A percentile compares a stretch with the other conserved stretches of the same genome.
Evolutionary conservation across 2,329 filamentous ascomycete species (phyloP).

Genomic region (Sclerotinia glacialis): DNA sequence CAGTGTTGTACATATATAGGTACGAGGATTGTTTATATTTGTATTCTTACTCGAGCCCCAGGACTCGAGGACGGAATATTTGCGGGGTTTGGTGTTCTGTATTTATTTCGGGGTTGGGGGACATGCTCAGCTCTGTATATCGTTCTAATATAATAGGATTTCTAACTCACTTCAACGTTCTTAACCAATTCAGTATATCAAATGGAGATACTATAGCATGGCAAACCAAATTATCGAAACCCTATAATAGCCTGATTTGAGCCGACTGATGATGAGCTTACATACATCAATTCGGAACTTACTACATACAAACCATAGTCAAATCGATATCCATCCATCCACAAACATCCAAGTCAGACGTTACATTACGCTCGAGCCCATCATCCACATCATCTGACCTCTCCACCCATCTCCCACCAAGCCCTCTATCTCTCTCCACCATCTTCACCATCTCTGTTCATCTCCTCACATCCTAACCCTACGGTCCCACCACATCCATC

Average conservation of each 20-base stretch:
- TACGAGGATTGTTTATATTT: conserved; percentile 7
- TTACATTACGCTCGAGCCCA: conserved; percentile 11
- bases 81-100: not conserved
- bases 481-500: not conserved
- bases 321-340: not conserved
- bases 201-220: not conserved
- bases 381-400: not conserved
- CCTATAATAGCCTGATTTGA: not conserved
- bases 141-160: not conserved
- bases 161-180: not conserved
- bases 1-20: not conserved
- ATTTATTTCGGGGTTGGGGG: not conserved
- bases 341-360: conserved; percentile 3
- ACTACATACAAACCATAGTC: not conserved
- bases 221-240: too few relatives aligned
- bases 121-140: not conserved
- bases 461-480: not conserved
- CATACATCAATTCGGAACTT: not conserved
- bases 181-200: not conserved
- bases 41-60: not conserved
- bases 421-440: not conserved
- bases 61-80: not conserved
- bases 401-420: not conserved
- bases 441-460: not conserved
- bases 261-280: not conserved